A percentile compares a stretch with the other conserved stretches of the same genome.
These are phyloP conservation scores for Saturnispora gosingensis DNA, from an alignment of 805 yeast species.

Conservation along the genomic window DNA sequence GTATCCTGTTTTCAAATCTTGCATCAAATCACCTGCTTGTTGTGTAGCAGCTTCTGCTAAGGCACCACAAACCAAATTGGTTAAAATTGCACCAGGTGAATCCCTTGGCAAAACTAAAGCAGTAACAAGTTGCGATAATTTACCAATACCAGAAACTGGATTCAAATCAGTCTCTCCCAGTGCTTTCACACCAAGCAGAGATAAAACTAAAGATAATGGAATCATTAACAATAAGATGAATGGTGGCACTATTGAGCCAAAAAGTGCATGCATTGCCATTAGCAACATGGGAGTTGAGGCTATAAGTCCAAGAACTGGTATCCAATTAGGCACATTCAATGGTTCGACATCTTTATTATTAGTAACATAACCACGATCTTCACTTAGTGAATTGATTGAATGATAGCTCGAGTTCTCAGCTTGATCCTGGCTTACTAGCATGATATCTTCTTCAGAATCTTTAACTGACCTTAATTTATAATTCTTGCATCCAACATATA, in stretches of 20 bases:
- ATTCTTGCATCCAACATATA: background rate
- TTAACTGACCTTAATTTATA: background rate
- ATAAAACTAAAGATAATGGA: conserved; percentile 63
- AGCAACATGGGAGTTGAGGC: conserved; percentile 63
- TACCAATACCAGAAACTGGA: conserved; percentile 96
- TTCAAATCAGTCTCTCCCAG: conserved; percentile 94
- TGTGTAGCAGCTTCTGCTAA: conserved; percentile 98
- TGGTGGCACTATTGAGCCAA: conserved; percentile 62
- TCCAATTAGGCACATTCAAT: conserved; percentile 1
- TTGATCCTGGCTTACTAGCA: background rate
- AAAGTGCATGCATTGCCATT: conserved; percentile 52
- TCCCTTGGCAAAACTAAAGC: conserved; percentile 67
- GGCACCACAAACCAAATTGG: conserved; percentile 91
- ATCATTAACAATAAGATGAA: conserved; percentile 64
- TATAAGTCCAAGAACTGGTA: conserved; percentile 42
- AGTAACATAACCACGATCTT: conserved; percentile 25
- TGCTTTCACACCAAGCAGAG: conserved; percentile 85
- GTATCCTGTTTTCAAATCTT: conserved; percentile 92
- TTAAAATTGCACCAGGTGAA: conserved; percentile 73
- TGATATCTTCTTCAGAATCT: background rate
- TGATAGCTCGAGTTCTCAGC: background rate
- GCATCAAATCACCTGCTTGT: conserved; percentile 98
- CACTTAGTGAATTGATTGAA: background rate
- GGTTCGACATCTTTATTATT: background rate
- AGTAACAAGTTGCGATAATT: conserved; percentile 80